Percentiles rank a stretch among this genome's conserved stretches.
Evolutionary conservation across 208 protist species (phyloP).

Genomic region (Angomonas deanei): DNA sequence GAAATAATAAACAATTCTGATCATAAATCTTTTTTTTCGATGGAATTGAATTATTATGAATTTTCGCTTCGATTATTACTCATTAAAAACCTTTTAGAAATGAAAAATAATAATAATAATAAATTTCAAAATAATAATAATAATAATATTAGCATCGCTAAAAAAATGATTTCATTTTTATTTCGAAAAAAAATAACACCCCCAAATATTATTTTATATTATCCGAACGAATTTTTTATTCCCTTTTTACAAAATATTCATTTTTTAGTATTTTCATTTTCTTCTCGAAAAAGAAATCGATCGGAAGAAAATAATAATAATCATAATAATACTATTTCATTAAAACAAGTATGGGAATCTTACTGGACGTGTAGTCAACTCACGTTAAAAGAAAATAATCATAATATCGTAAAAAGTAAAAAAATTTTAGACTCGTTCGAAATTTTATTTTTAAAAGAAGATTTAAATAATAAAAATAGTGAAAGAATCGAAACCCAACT

Average conservation of each 20-base stretch:
- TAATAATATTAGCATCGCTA: not conserved
- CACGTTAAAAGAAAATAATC: too few relatives aligned
- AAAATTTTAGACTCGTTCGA: not conserved
- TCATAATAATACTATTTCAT: too few relatives aligned
- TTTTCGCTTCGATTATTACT: too few relatives aligned
- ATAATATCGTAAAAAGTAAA: not conserved
- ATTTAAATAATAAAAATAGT: not conserved
- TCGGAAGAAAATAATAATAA: not conserved
- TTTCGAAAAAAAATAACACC: not conserved
- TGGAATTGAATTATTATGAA: too few relatives aligned
- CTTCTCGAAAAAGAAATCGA: not conserved
- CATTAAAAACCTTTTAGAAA: not conserved
- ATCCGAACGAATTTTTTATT: not conserved
- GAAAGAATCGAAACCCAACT: not conserved
- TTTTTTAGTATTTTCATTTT: not conserved
- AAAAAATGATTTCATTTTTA: not conserved
- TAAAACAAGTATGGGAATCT: too few relatives aligned
- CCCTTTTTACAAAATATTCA: too few relatives aligned
- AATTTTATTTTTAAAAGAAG: not conserved
- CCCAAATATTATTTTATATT: constrained; percentile 1
- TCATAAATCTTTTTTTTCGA: not conserved
- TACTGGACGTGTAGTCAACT: too few relatives aligned
- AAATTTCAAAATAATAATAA: not conserved
- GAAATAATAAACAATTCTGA: not conserved
- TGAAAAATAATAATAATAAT: not conserved